phyloP scores from a whole-genome alignment of 2,329 filamentous ascomycete genomes.

The Neofusicoccum parvum region DNA sequence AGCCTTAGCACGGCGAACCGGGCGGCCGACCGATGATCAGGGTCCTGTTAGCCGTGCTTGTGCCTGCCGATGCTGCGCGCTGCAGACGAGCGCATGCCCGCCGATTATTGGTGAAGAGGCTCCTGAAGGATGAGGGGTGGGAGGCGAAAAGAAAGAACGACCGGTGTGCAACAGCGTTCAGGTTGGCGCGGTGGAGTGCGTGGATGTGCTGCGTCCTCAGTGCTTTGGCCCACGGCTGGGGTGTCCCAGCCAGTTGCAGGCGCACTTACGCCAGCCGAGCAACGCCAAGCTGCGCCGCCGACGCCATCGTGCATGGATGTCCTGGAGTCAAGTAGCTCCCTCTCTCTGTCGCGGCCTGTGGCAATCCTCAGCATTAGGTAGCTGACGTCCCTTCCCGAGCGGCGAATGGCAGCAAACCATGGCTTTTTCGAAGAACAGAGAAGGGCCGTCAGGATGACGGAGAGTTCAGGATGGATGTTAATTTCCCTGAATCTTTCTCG shows the following conservation, averaged over 20 bases:
- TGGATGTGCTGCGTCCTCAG: neutral
- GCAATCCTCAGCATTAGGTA: neutral
- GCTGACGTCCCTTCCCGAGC: neutral
- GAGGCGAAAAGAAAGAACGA: too few relatives aligned
- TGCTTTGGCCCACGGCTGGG: neutral
- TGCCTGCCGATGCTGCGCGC: neutral
- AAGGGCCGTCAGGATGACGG: slow-evolving; percentile 6
- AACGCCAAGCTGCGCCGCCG: slow-evolving; percentile 13
- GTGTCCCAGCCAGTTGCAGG: neutral
- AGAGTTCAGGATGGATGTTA: neutral
- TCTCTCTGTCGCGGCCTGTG: neutral
- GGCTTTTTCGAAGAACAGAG: neutral
- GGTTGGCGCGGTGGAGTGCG: neutral
- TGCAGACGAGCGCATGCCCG: too few relatives aligned
- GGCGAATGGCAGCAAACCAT: neutral
- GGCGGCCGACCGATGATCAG: neutral
- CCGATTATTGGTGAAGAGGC: too few relatives aligned
- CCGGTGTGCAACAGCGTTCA: neutral
- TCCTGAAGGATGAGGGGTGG: too few relatives aligned
- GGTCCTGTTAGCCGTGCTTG: neutral
- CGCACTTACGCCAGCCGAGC: slow-evolving; percentile 11
- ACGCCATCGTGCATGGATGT: slow-evolving; percentile 12
- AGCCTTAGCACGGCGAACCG: neutral
- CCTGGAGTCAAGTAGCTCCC: too few relatives aligned
- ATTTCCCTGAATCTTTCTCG: neutral